These are phyloP conservation scores for Metarhizium humberi DNA, from an alignment of 2,329 filamentous ascomycete species.

Conservation along the genomic window DNA sequence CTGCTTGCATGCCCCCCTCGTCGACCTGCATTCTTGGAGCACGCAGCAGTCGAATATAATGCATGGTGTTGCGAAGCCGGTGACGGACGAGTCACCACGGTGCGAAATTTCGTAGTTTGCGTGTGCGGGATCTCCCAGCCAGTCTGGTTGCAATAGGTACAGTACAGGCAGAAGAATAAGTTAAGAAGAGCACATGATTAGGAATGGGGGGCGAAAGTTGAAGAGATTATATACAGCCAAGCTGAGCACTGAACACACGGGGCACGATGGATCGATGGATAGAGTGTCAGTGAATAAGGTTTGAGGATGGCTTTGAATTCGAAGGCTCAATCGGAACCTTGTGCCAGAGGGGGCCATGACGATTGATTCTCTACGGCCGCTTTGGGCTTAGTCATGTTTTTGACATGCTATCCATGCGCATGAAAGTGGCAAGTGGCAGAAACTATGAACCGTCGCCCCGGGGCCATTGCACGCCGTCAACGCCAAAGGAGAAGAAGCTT, in stretches of 20 bases:
- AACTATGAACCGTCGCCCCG: not conserved
- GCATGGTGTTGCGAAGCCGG: slow-evolving; percentile 30
- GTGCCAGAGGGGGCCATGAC: not conserved
- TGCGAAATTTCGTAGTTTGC: not conserved
- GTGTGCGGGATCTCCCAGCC: not conserved
- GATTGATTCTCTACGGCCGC: not conserved
- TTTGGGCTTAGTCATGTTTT: slow-evolving; percentile 3
- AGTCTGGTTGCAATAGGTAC: not conserved
- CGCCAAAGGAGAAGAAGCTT: not conserved
- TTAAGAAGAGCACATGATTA: not conserved
- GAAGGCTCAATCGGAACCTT: not conserved
- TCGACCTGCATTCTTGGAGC: slow-evolving; percentile 28
- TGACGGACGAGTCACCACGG: no score
- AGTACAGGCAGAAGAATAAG: not conserved
- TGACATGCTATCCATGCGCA: not conserved
- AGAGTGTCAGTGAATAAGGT: not conserved
- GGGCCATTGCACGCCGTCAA: no score
- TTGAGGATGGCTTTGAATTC: not conserved
- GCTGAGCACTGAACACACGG: not conserved
- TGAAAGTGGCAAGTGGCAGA: not conserved
- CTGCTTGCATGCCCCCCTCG: slow-evolving; percentile 20
- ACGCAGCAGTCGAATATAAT: slow-evolving; percentile 47
- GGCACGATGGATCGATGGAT: not conserved
- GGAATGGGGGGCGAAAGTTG: not conserved
- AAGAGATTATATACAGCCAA: not conserved